Base-by-base conservation (phyloP, 805 yeast genomes). In the Monosporozyma aerobia region DNA sequence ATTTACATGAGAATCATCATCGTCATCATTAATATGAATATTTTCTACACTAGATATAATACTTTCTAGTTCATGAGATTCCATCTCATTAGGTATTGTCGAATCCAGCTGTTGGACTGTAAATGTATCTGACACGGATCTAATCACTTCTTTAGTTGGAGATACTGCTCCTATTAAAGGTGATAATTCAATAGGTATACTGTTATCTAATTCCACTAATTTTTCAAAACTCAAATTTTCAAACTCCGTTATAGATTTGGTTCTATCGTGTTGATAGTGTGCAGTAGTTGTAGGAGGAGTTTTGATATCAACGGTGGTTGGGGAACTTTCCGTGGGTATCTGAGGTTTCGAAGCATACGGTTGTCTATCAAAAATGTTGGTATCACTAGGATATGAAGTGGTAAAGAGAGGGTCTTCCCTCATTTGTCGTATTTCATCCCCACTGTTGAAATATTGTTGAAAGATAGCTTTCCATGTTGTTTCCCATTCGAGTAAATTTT, bases 401-500 rank as follows among this genome's bases (percentile, higher is more conserved):
- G 35, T 5, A 23, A 40, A 25, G 11, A 29, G 2, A 5, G 40
- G n/a, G n/a, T 14, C 10, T 25, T 25, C 40, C 22, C 33, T 10
- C 32, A 11, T 30, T 25, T 7, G 39, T n/a, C n/a, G 39, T 47
- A 47, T n/a, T 52, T 49, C 30, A 9, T 10, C n/a, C 11, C 11
- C 11, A 29, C 40, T 47, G 43, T 56, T 60, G 25, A 58, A 63
- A 16, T 58, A 46, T 16, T 51, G 50, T 22, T 57, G 51, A 29
- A 65, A 53, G 25, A 47, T 54, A 6, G 52, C 37, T 47, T 56
- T 60, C 69, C 70, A 66, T 41, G 58, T 52, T 1, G 53, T 49
- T 30, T 62, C 57, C 70, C 70, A 67, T 44, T 58, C 58, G 3
- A 61, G 29, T 9, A 60, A 44, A 52, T 62, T 64, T 9, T 59